Percentiles rank a stretch among this genome's conserved stretches.
Conservation (phyloP, 306 rosid species). For the Medicago ruthenica region DNA sequence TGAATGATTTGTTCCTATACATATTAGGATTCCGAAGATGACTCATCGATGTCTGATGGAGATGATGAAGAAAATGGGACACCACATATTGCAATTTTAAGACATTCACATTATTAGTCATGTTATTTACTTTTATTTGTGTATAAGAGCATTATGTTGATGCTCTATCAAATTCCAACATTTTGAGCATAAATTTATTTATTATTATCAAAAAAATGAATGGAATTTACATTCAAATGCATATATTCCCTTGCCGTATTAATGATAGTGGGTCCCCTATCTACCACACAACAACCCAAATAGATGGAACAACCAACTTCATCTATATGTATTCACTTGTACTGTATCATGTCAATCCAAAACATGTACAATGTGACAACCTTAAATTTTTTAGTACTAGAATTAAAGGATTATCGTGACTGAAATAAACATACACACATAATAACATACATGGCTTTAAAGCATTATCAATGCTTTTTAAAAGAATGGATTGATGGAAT, state of each 20-base stretch:
- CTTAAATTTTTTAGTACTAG: neutral
- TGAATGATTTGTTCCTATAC: neutral
- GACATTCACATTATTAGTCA: conserved; percentile 31
- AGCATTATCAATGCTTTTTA: too few species aligned
- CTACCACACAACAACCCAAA: conserved; percentile 34
- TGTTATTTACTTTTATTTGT: conserved; percentile 38
- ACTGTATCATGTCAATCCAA: neutral
- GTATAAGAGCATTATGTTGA: conserved; percentile 50
- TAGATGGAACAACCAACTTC: conserved; percentile 39
- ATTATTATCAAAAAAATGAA: neutral
- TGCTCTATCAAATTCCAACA: conserved; percentile 46
- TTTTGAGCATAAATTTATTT: conserved; percentile 19
- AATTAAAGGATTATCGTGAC: too few species aligned
- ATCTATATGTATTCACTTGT: conserved; percentile 10
- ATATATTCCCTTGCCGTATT: conserved; percentile 22
- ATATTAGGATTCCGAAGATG: conserved; percentile 62
- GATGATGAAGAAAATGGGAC: conserved; percentile 56
- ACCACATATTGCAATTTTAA: conserved; percentile 51
- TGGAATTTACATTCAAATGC: conserved; percentile 28
- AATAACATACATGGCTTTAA: too few species aligned
- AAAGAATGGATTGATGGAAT: too few species aligned
- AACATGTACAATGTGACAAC: conserved; percentile 7
- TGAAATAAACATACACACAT: too few species aligned
- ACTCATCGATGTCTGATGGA: conserved; percentile 48
- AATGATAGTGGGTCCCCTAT: neutral